Base-by-base conservation (phyloP, 305 asterid species). In the Fraxinus albicans region DNA sequence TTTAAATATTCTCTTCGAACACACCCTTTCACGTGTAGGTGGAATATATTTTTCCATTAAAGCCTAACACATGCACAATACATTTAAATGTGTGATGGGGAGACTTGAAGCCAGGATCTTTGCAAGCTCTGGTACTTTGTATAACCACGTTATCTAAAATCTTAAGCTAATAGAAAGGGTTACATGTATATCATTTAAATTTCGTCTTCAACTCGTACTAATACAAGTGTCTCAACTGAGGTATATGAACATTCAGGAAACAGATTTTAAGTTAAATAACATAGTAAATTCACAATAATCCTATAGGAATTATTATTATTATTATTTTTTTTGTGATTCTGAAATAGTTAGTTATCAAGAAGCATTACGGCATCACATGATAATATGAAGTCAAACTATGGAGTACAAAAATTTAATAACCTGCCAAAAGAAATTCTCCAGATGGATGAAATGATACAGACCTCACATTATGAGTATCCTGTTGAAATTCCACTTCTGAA, bases 391-490 rank as follows among this genome's bases (percentile, higher is more conserved):
- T 40, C 74, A 47, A 81, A 80, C 44, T 31, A 78, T 81, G 78
- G 76, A 60, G 73, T 74, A 76, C 65, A 79, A 74, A 82, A 83
- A 85, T 75, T 81, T 83, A 88, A 76, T 85, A 53, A 93, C 98
- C 97, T 92, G 98, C 97, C 90, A 94, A 85, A 86, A 94, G 88
- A 87, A 88, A 94, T 81, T 91, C 93, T 86, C 98, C 98, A 6
- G 96, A 93, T 76, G 98, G 97, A 80, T 94, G 97, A 87, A 93
- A 93, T 76, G 97, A 91, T 44, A 94, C 97, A 81, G 98, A 94
- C 90, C 97, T 90, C 90, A 94, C 96, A 81, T 90, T 89, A 85
- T 94, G 97, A 77, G 98, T 94, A 89, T 94, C 98, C 98, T 94
- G 96, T 86, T 76, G 67, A 85, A 81, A 80, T 73, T 84, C 44